Evolutionary conservation across 805 yeast species (phyloP), one percentile per base, ranked within the genome.

Genomic region (Kuraishia molischiana): DNA sequence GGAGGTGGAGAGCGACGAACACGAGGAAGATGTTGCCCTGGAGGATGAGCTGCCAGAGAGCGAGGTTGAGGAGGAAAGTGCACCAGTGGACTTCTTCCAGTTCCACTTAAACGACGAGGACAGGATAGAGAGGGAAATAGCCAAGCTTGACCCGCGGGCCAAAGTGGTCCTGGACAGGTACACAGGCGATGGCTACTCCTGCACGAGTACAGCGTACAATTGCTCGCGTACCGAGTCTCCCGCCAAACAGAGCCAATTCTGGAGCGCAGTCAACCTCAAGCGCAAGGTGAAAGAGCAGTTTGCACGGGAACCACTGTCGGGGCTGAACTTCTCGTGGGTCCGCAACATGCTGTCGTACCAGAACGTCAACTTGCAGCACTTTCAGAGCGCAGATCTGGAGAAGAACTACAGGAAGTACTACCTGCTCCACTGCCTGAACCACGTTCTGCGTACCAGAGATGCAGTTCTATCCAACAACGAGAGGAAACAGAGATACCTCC

Each of bases 381-480:
- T 63, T 52, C 61, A 66, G n/a, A 74, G 75, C 42, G 69, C 66
- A 13, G 47, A 59, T 2, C 21, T 57, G 4, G 47, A 46, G 28
- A 24, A 37, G 2, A 46, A 41, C 5, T 74, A 87, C 50, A 74
- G 78, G 50, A 74, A 74, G 42, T 55, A 84, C 26, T 84, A 84
- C 56, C 54, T 69, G 0, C 52, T 84, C 42, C 98, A 90, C 60
- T 70, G 73, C 4, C 54, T 87, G 38, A 90, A 92, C 50, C 98
- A 90, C 56, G 61, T 92, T 24, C 74, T 66, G 60, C 87, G 89
- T 58, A 85, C 97, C 0, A 72, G 96, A 51, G 97, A 87, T 56
- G 62, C 78, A n/a, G 72, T 90, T 14, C 49, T 90, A 47, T 83
- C 82, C 53, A 80, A 92, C 60, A 86, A 80, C 47, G 71, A 73